These are phyloP conservation scores for Colletotrichum truncatum DNA, from an alignment of 2,329 filamentous ascomycete genomes.

Conservation along the genomic window DNA sequence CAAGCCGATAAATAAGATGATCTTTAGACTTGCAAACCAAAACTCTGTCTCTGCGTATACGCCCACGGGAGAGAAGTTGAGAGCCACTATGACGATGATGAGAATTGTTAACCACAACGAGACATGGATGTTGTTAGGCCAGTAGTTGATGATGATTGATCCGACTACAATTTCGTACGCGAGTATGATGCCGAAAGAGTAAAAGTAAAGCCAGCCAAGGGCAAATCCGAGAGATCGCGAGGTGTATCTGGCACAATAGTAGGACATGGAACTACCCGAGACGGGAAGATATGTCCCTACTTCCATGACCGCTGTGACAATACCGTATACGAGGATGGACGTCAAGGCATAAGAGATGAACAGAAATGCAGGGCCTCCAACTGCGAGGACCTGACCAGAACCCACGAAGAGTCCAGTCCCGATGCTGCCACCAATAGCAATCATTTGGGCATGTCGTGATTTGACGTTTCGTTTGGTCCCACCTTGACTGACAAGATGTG, in stretches of 20 bases:
- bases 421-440: slow-evolving; percentile 56
- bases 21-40: slow-evolving; percentile 64
- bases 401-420: slow-evolving; percentile 58
- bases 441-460: slow-evolving; percentile 55
- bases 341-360: slow-evolving; percentile 53
- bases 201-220: slow-evolving; percentile 52
- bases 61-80: slow-evolving; percentile 26
- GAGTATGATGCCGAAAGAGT: slow-evolving; percentile 48
- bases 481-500: background rate
- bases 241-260: slow-evolving; percentile 50
- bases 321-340: slow-evolving; percentile 51
- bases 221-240: slow-evolving; percentile 42
- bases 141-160: slow-evolving; percentile 34
- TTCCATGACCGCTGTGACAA: slow-evolving; percentile 58
- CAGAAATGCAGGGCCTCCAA: slow-evolving; percentile 51
- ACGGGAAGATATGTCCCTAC: slow-evolving; percentile 62
- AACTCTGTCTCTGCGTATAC: slow-evolving; percentile 66
- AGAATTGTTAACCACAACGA: slow-evolving; percentile 33
- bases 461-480: slow-evolving; percentile 38
- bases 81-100: slow-evolving; percentile 28
- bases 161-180: slow-evolving; percentile 36
- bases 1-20: slow-evolving; percentile 64
- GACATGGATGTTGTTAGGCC: slow-evolving; percentile 26
- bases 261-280: slow-evolving; percentile 58
- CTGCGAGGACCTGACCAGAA: slow-evolving; percentile 48